A percentile compares a stretch with the other conserved stretches of the same genome.
phyloP scores from a whole-genome alignment of 352 stramenopile genomes.

The Thalassiosira livingstoniorum region DNA sequence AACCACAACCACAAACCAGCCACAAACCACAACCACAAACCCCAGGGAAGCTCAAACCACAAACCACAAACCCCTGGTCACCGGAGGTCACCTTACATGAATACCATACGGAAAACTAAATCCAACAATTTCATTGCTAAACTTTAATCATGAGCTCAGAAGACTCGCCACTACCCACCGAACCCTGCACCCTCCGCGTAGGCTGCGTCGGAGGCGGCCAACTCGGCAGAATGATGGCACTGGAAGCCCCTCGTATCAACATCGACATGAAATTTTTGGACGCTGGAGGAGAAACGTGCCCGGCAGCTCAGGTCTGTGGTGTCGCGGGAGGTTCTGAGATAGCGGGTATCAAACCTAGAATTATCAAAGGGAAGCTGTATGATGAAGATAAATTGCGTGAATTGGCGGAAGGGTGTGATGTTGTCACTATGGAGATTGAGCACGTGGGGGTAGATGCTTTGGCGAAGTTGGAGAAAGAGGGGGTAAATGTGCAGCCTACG shows the following conservation, averaged over 20 bases:
- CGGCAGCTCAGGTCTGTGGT: slow-evolving; percentile 65
- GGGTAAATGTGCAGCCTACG: slow-evolving; percentile 90
- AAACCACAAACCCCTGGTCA: not conserved
- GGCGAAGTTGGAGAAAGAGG: slow-evolving; percentile 84
- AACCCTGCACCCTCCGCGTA: slow-evolving; percentile 54
- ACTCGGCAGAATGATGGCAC: slow-evolving; percentile 98
- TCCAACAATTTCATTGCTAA: too few species aligned
- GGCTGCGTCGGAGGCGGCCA: slow-evolving; percentile 94
- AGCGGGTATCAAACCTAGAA: slow-evolving; percentile 77
- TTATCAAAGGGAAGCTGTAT: slow-evolving; percentile 87
- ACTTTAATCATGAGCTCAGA: too few species aligned
- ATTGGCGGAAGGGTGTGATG: slow-evolving; percentile 87
- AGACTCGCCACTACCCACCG: slow-evolving; percentile 24
- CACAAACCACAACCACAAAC: not conserved
- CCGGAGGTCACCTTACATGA: not conserved
- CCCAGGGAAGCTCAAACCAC: not conserved
- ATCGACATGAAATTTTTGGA: slow-evolving; percentile 94
- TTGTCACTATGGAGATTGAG: slow-evolving; percentile 98
- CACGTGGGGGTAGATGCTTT: slow-evolving; percentile 95
- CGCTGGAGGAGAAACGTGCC: slow-evolving; percentile 73
- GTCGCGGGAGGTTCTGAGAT: slow-evolving; percentile 86
- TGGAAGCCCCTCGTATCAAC: slow-evolving; percentile 93
- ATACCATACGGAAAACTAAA: too few species aligned
- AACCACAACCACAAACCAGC: not conserved
- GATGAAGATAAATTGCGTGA: slow-evolving; percentile 84